Conservation (phyloP, 495 filamentous ascomycete genomes). For the Penicillium egyptiacum region DNA sequence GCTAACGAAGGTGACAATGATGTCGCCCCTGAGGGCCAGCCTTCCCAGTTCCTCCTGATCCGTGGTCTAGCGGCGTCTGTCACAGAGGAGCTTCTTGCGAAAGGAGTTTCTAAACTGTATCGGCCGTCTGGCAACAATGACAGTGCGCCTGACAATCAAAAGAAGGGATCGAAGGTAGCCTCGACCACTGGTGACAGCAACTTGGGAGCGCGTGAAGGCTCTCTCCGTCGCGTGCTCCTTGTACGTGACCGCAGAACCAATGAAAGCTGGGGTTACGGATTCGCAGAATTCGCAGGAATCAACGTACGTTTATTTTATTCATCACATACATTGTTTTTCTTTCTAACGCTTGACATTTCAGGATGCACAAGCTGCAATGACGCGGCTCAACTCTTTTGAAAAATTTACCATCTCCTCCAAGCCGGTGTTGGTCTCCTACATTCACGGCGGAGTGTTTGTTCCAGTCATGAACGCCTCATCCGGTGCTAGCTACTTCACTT, state of each 20-base stretch:
- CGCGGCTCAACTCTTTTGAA: constrained; percentile 70
- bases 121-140: constrained; percentile 43
- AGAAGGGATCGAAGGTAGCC: constrained; percentile 65
- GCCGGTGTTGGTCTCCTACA: constrained; percentile 71
- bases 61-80: constrained; percentile 72
- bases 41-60: constrained; percentile 81
- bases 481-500: constrained; percentile 63
- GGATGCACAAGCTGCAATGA: constrained; percentile 76
- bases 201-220: constrained; percentile 73
- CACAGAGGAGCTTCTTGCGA: constrained; percentile 74
- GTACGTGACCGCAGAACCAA: constrained; percentile 72
- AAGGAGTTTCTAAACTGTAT: constrained; percentile 77
- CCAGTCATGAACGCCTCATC: constrained; percentile 60
- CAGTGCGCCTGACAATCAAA: constrained; percentile 26
- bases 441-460: constrained; percentile 86
- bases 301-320: constrained; percentile 37
- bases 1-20: constrained; percentile 78
- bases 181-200: constrained; percentile 73
- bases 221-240: constrained; percentile 73
- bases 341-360: constrained; percentile 35
- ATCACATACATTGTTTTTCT: neutral
- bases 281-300: constrained; percentile 79
- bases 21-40: constrained; percentile 67
- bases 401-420: constrained; percentile 85
- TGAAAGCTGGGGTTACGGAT: constrained; percentile 84